phyloP scores from a whole-genome alignment of 768 basidiomycete genomes.

The Termitomyces sp. region DNA sequence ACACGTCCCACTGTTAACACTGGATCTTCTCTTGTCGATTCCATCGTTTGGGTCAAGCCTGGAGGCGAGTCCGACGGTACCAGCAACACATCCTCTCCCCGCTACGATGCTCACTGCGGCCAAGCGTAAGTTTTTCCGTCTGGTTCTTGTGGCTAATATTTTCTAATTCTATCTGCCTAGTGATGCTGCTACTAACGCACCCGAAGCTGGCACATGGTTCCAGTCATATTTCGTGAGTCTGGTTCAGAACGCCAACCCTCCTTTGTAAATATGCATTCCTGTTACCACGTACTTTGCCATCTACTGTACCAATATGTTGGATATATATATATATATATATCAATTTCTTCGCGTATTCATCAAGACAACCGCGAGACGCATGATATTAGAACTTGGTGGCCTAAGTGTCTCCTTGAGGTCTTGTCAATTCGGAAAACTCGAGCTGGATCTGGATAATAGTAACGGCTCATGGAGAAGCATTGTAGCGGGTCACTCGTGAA shows the following conservation, averaged over 20 bases:
- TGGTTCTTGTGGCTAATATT: not conserved
- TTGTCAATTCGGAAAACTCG: too few relatives aligned
- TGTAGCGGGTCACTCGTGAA: too few relatives aligned
- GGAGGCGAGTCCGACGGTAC: conserved; percentile 68
- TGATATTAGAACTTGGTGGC: too few relatives aligned
- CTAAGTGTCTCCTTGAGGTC: too few relatives aligned
- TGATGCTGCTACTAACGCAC: conserved; percentile 51
- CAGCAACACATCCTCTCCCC: conserved; percentile 45
- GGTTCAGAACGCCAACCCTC: conserved; percentile 49
- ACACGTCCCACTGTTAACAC: conserved; percentile 55
- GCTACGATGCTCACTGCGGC: conserved; percentile 50
- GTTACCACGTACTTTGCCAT: not conserved
- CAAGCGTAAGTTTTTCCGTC: conserved; percentile 32
- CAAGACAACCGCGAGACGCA: too few relatives aligned
- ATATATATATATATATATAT: too few relatives aligned
- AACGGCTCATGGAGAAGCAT: too few relatives aligned
- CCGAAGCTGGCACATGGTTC: conserved; percentile 67
- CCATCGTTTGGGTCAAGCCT: conserved; percentile 66
- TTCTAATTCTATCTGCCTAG: conserved; percentile 21
- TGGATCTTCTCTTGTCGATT: conserved; percentile 48
- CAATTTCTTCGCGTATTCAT: too few relatives aligned
- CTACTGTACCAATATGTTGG: not conserved
- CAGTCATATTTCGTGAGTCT: conserved; percentile 57
- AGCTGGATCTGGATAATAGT: too few relatives aligned
- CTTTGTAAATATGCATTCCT: conserved; percentile 31